Evolutionary conservation across 768 basidiomycete species (phyloP), one percentile per base, ranked within the genome.

Genomic region (Coprinellus micaceus): DNA sequence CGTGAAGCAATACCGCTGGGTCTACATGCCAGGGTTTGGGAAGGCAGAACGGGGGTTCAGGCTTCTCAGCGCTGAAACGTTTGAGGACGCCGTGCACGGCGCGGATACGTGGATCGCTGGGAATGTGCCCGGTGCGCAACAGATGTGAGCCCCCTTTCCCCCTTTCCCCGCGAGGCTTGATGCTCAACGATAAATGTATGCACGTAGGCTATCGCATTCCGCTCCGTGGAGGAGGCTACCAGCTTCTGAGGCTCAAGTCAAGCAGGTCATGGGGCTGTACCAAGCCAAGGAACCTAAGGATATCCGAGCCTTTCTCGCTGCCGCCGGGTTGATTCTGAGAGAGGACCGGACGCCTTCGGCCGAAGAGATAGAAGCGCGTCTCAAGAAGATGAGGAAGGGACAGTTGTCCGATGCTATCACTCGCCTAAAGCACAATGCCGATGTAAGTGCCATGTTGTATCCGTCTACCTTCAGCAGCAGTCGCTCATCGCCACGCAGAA

Each of bases 391-490:
- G 62, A 91, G 82, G 1, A 92, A 90, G 67, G 92, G 92, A 2
- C 79, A 89, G 60, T 90, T 91, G 26, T 87, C 86, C 0, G 84
- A 85, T 60, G 84, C 93, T 44, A 88, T 94, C 58, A 84, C 84
- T 22, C 84, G 91, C 9, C 58, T 90, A 54, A 87, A 82, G 65
- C 86, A 93, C 63, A 91, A 91, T 24, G 88, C 88, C 30, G 75
- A 81, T 75, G 90, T 88, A 64, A 29, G 69, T 41, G 2, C 30
- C 2, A 45, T 52, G 40, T 44, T 13, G 26, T 47, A 45, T 29
- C 15, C 46, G 12, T 54, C 46, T 40, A 50, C 37, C 51, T 50
- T 57, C 22, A 58, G n/a, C 40, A 43, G 5, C 6, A 6, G 19
- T 48, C 9, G 49, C 21, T 19, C 45, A 44, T 30, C 89, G 86